Percentiles rank a stretch among this genome's conserved stretches.
These are phyloP conservation scores for Coprinellus micaceus DNA, from an alignment of 768 basidiomycete species.

Conservation along the genomic window DNA sequence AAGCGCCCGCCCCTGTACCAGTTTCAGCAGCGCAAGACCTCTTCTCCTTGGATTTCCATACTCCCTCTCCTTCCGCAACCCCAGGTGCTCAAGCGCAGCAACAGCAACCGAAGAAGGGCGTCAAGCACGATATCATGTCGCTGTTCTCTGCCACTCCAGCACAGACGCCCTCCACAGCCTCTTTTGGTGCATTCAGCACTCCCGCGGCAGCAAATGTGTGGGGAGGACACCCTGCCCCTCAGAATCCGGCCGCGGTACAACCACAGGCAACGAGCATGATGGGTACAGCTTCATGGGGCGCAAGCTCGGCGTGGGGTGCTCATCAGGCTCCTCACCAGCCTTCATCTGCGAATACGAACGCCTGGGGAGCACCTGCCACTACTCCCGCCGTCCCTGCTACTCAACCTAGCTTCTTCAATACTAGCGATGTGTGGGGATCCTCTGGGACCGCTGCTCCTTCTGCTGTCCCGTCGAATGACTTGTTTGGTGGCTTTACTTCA, in stretches of 20 bases:
- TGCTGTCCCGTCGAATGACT: neutral
- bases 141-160: conserved; percentile 59
- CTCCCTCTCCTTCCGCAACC: conserved; percentile 31
- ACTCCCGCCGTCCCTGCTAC: conserved; percentile 12
- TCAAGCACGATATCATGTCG: conserved; percentile 83
- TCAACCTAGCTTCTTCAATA: conserved; percentile 28
- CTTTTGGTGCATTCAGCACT: conserved; percentile 33
- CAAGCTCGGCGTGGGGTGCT: conserved; percentile 59
- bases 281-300: conserved; percentile 64
- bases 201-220: conserved; percentile 21
- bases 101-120: conserved; percentile 56
- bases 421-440: conserved; percentile 63
- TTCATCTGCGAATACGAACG: conserved; percentile 32
- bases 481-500: neutral
- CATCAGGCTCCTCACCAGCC: conserved; percentile 19
- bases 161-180: conserved; percentile 25
- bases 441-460: conserved; percentile 1
- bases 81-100: conserved; percentile 24
- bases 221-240: conserved; percentile 27
- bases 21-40: conserved; percentile 53
- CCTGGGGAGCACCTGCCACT: conserved; percentile 34
- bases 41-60: conserved; percentile 84
- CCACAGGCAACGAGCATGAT: conserved; percentile 46
- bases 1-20: conserved; percentile 22
- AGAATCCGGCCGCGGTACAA: conserved; percentile 20